Base-by-base conservation (phyloP, 2,329 filamentous ascomycete species). In the Graphilbum ipis-grandicollis region DNA sequence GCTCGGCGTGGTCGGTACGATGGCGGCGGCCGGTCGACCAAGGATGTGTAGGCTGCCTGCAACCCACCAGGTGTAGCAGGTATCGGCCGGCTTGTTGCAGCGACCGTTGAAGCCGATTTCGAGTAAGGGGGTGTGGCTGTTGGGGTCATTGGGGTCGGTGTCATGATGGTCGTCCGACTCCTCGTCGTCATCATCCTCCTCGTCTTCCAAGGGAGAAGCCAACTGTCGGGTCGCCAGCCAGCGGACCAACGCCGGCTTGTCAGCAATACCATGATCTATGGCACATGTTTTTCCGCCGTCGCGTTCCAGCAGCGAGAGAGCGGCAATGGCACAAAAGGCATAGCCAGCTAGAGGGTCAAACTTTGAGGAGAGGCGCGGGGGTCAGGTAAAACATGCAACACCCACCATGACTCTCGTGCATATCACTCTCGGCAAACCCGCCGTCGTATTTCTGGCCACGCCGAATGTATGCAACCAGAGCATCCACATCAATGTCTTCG, bases 11-110 rank as follows among this genome's bases (percentile, higher is more conserved):
- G n/a, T n/a, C n/a, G n/a, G n/a, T n/a, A n/a, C n/a, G n/a, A n/a
- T n/a, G n/a, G n/a, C n/a, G n/a, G n/a, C n/a, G n/a, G n/a, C n/a
- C n/a, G n/a, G n/a, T n/a, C n/a, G n/a, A n/a, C 30, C n/a, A 2
- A 46, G n/a, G 29, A 66, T 61, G 36, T 51, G 47, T 1, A 72
- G 51, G 1, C 84, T 73, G 2, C 73, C 84, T 4, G 68, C 67
- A 1, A 82, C 83, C 90, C 90, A 98, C 65, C 88, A 98, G 18
- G 75, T 79, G 55, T 98, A 98, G 58, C 90, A 98, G 1, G 90
- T 96, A 56, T 98, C 90, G 9, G 82, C 80, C 34, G 77, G 68
- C 56, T 98, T 98, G 60, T 93, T 94, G 52, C 73, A 75, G 35
- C 90, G 75, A 19, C 90, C 90, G 49, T 92, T 93, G 58, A 92